Percentiles rank a stretch among this genome's conserved stretches.
These are phyloP conservation scores for Straminergon stramineum DNA, from an alignment of 225 moss, liverwort and hornwort genomes.

Conservation along the genomic window DNA sequence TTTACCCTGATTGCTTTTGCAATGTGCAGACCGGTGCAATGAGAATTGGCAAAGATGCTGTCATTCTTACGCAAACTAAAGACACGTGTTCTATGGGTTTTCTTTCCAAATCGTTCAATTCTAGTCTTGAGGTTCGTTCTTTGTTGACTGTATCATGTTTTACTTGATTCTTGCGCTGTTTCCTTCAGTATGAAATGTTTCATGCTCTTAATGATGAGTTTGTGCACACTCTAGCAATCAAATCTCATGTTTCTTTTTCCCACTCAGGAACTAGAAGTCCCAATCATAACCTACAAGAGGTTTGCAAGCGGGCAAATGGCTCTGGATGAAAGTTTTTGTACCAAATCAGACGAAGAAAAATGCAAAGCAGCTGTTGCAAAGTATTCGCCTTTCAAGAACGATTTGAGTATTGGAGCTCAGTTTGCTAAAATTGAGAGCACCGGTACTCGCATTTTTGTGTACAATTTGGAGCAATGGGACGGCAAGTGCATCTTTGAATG, in stretches of 20 bases:
- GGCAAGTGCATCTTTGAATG: conserved; percentile 48
- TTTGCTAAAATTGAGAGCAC: conserved; percentile 75
- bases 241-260: not conserved
- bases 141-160: not conserved
- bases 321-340: conserved; percentile 46
- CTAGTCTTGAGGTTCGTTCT: conserved; percentile 41
- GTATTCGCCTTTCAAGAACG: conserved; percentile 62
- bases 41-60: conserved; percentile 69
- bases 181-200: not conserved
- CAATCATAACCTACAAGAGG: conserved; percentile 67
- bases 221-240: not conserved
- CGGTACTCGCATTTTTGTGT: conserved; percentile 66
- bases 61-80: conserved; percentile 63
- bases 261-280: conserved; percentile 62
- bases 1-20: not conserved
- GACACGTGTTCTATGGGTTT: conserved; percentile 72
- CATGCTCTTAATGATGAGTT: not conserved
- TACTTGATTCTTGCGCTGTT: not conserved
- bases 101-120: conserved; percentile 67
- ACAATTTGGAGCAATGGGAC: conserved; percentile 74
- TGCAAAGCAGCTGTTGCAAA: conserved; percentile 56
- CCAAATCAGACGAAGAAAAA: conserved; percentile 32
- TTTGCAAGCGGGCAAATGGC: conserved; percentile 48
- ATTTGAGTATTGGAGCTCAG: conserved; percentile 58
- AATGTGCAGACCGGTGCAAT: conserved; percentile 71